A percentile compares a stretch with the other conserved stretches of the same genome.
Conservation (phyloP, 2,329 filamentous ascomycete species). For the Aspergillus awamori region DNA sequence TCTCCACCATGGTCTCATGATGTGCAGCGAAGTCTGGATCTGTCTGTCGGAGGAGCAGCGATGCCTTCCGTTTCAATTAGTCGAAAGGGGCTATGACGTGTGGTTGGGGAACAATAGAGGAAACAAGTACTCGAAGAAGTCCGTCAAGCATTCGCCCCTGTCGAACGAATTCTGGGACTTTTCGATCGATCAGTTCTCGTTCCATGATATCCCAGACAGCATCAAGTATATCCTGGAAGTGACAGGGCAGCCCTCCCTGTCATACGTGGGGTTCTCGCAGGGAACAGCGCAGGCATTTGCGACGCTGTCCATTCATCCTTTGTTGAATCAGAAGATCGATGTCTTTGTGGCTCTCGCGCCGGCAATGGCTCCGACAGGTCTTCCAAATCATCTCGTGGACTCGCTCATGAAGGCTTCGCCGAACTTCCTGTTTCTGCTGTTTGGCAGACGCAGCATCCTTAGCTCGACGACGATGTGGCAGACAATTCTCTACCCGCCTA, state of each 20-base stretch:
- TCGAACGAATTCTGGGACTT: conserved; percentile 91
- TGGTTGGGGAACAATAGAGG: conserved; percentile 98
- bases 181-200: conserved; percentile 97
- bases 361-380: conserved; percentile 91
- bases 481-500: conserved; percentile 88
- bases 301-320: conserved; percentile 86
- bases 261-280: conserved; percentile 96
- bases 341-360: conserved; percentile 95
- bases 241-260: conserved; percentile 79
- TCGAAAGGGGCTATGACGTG: conserved; percentile 91
- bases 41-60: conserved; percentile 84
- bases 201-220: conserved; percentile 93
- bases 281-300: conserved; percentile 97
- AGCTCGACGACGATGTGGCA: conserved; percentile 97
- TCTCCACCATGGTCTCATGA: conserved; percentile 91
- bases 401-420: conserved; percentile 92
- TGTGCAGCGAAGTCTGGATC: conserved; percentile 99
- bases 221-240: conserved; percentile 88
- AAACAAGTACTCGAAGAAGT: conserved; percentile 99
- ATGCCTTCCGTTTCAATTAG: conserved; percentile 83
- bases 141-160: conserved; percentile 72
- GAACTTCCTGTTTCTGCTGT: conserved; percentile 87
- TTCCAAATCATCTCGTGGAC: conserved; percentile 88
- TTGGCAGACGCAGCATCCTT: conserved; percentile 87
- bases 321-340: conserved; percentile 88